Base-by-base conservation (phyloP, 1,139 yeast genomes). In the Zygosaccharomyces pseudobailii region DNA sequence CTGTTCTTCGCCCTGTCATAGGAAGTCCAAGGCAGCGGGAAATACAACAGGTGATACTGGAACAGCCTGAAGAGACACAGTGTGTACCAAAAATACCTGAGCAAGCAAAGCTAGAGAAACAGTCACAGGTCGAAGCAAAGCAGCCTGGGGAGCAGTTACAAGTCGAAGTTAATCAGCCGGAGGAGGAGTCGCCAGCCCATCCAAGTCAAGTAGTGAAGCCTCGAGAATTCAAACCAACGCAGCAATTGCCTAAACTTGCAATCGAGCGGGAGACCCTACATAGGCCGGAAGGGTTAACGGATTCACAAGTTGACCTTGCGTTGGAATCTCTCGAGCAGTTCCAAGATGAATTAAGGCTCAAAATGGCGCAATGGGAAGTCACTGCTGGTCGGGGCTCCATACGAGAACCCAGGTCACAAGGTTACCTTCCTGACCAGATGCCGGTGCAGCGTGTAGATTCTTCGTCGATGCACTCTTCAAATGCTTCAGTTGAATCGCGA, bases 361-460 rank as follows among this genome's bases (percentile, higher is more conserved):
- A 43, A 21, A 25, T 23, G 5, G 44, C 36, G 20, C 43, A 43
- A 20, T 37, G 40, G 32, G 55, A 47, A 38, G 51, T 41, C 40
- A 40, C 40, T 32, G 50, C 50, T 13, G 50, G 45, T 39, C 47
- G 36, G 28, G 43, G 39, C 35, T 25, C 40, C 17, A 19, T 13
- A 23, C 24, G 5, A 19, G 23, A 34, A 17, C 36, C 22, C 34
- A 38, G 9, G 24, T 27, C 33, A 17, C 31, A 31, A 20, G 43
- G 37, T 21, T 31, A 32, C 30, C 20, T 31, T 23, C 43, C 36
- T 1, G 40, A 35, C 24, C 37, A 39, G 24, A 45, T 53, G 30
- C 59, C 59, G n/a, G 43, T 53, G 10, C 63, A 60, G 40, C 55
- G 52, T 35, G 45, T 55, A 13, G 58, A 55, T 48, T 45, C 58